These are phyloP conservation scores for Aspergillus amoenus DNA, from an alignment of 2,329 filamentous ascomycete species.

Conservation along the genomic window DNA sequence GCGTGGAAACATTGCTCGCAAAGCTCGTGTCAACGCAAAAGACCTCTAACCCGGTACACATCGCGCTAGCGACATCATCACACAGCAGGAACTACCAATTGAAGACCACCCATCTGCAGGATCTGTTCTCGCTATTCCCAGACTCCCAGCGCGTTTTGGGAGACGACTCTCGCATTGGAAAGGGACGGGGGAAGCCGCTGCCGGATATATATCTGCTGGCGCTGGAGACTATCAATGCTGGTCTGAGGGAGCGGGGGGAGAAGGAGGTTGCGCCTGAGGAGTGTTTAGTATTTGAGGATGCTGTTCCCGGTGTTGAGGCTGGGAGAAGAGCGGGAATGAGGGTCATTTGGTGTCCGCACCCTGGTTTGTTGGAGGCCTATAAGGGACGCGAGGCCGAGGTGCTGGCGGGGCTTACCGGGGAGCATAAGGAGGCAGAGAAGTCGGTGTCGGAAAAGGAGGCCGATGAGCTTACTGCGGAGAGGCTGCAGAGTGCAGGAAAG, in stretches of 20 bases:
- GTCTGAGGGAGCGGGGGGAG: conserved; percentile 57
- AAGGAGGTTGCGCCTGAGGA: conserved; percentile 73
- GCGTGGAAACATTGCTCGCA: conserved; percentile 67
- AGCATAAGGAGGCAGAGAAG: conserved; percentile 59
- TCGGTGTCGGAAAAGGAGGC: conserved; percentile 38
- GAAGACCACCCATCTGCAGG: conserved; percentile 63
- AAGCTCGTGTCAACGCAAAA: conserved; percentile 34
- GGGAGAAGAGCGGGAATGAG: conserved; percentile 91
- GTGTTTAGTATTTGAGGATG: conserved; percentile 95
- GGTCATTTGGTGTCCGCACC: conserved; percentile 88
- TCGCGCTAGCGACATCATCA: conserved; percentile 84
- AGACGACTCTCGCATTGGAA: conserved; percentile 74
- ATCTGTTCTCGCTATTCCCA: conserved; percentile 62
- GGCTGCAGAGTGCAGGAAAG: conserved; percentile 45
- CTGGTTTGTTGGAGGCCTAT: conserved; percentile 73
- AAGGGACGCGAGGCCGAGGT: conserved; percentile 75
- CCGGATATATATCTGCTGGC: conserved; percentile 94
- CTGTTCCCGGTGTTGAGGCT: conserved; percentile 87
- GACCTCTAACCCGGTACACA: conserved; percentile 58
- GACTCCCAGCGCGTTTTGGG: conserved; percentile 73
- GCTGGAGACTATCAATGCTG: conserved; percentile 77
- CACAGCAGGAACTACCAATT: conserved; percentile 70
- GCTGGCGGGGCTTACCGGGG: conserved; percentile 75
- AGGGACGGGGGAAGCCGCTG: conserved; percentile 85
- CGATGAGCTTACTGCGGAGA: conserved; percentile 36